Percentiles rank a stretch among this genome's conserved stretches.
Evolutionary conservation across 345 rosid species (phyloP).

Genomic region (Brassica nigra): DNA sequence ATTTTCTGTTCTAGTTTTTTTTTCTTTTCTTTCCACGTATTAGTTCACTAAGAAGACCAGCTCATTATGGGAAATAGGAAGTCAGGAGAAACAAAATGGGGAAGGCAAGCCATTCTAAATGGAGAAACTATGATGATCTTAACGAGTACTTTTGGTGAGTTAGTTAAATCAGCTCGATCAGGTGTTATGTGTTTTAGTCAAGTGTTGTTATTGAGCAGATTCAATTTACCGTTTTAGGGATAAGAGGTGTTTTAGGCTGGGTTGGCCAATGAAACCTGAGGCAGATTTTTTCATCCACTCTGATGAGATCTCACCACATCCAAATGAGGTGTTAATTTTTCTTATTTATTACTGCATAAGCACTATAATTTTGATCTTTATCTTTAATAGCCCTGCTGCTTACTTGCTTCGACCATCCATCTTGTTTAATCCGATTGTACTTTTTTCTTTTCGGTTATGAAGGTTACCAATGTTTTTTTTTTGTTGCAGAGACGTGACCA

Average conservation of each 20-base stretch:
- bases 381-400: not conserved
- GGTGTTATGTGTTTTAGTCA: constrained; percentile 21
- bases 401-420: not conserved
- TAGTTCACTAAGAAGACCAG: constrained; percentile 9
- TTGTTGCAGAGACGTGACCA: constrained; percentile 60
- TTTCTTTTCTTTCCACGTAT: not conserved
- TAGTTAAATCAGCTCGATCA: constrained; percentile 14
- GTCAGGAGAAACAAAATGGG: constrained; percentile 77
- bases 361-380: not conserved
- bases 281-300: constrained; percentile 77
- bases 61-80: constrained; percentile 61
- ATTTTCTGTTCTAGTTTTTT: not conserved
- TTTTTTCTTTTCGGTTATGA: not conserved
- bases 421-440: too few species aligned
- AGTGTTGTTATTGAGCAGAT: constrained; percentile 19
- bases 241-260: constrained; percentile 61
- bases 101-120: constrained; percentile 88
- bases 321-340: constrained; percentile 47
- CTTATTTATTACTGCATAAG: not conserved
- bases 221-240: constrained; percentile 53
- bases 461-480: not conserved
- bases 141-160: constrained; percentile 97
- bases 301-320: constrained; percentile 40
- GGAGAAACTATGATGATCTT: constrained; percentile 98
- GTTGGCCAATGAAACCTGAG: constrained; percentile 69